phyloP scores from a whole-genome alignment of 176 grass and related monocot species.

The Themeda triandra region DNA sequence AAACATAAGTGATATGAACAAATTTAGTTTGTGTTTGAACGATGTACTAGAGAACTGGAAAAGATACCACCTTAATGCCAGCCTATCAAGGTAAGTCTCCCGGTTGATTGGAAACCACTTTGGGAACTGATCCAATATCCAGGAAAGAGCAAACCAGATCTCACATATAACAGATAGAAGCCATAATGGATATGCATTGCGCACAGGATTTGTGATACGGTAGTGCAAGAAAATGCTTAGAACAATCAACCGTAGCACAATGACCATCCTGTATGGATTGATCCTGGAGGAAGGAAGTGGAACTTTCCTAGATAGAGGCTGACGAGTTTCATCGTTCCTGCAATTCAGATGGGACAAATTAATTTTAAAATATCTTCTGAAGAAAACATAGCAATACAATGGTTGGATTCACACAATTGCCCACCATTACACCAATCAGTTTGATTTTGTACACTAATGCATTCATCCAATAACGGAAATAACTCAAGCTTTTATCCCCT shows the following conservation, averaged over 20 bases:
- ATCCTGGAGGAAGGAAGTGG: slow-evolving; percentile 90
- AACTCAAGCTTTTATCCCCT: background rate
- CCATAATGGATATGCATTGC: slow-evolving; percentile 77
- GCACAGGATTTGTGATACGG: slow-evolving; percentile 97
- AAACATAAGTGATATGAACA: slow-evolving; percentile 27
- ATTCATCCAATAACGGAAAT: background rate
- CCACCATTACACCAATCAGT: background rate
- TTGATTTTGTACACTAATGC: background rate
- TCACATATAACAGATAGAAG: slow-evolving; percentile 99
- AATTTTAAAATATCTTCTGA: slow-evolving; percentile 2
- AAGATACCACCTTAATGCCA: slow-evolving; percentile 79
- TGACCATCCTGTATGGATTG: slow-evolving; percentile 99
- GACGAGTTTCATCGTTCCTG: slow-evolving; percentile 98
- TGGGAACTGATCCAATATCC: slow-evolving; percentile 99
- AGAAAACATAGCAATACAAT: background rate
- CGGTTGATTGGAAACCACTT: slow-evolving; percentile 99
- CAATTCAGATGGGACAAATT: slow-evolving; percentile 40
- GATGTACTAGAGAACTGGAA: slow-evolving; percentile 26
- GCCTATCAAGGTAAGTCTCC: slow-evolving; percentile 98
- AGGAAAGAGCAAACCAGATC: slow-evolving; percentile 98
- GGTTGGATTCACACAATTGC: background rate
- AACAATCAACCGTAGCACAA: slow-evolving; percentile 85
- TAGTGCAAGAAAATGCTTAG: slow-evolving; percentile 95
- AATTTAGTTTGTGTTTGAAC: background rate
- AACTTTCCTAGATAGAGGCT: slow-evolving; percentile 96